Evolutionary conservation across 1,139 yeast genomes (phyloP), one percentile per base, ranked within the genome.

Genomic region (Scheffersomyces quercinus): DNA sequence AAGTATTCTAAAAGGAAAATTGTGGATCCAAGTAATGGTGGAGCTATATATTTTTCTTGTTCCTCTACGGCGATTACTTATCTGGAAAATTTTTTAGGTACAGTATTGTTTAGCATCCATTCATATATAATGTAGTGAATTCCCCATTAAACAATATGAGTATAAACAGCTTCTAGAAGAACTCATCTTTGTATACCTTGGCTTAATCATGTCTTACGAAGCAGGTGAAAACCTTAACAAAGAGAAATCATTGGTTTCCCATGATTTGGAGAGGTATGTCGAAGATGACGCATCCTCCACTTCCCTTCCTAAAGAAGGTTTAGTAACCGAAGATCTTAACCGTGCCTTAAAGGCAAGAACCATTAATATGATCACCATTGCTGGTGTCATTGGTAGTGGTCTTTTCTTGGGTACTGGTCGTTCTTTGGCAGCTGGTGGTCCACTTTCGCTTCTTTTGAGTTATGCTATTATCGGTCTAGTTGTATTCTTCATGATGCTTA

Each of bases 361-460:
- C 47, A 69, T 82, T 41, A 78, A 77, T 48, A 79, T 82, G 86
- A 80, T 82, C 60, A 78, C 86, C 33, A 69, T 82, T 44, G 87
- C 85, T 3, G 88, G 88, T 8, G 78, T 80, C 44, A 81, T 82
- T 41, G 88, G 89, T 12, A 81, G 89, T 3, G 93, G 93, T 44
- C 65, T 85, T 41, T 75, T 82, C 48, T 67, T 84, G 40, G 85
- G 88, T 29, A 76, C 87, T 0, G 85, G 87, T 4, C 75, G 73
- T 41, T 77, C 87, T 4, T 65, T 84, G 40, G 71, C 78, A 24
- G 62, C 59, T 14, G 88, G 87, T 46, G 90, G 90, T 13, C 89
- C 90, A 3, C 77, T 80, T 5, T 77, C 85, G 5, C 62, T 84
- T 42, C 61, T 84, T 16, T 66, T 84, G 38, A 81, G 83, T 34